Evolutionary conservation across 306 rosid species (phyloP), one percentile per base, ranked within the genome.

Genomic region (Pterocarpus santalinus): DNA sequence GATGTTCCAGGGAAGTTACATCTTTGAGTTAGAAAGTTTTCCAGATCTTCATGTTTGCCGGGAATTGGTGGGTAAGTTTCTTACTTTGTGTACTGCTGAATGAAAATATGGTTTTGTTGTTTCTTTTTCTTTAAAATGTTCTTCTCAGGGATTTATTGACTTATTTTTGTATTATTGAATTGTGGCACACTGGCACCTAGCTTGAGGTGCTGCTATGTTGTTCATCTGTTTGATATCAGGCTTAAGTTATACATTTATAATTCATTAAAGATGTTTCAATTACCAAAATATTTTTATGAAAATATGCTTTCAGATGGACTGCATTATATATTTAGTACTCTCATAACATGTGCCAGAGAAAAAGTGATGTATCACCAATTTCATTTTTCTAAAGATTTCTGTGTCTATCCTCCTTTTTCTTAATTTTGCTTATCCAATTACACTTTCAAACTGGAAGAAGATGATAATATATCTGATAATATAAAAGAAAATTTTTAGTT

Each of bases 1-100:
- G 75, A 70, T 87, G 75, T 81, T 79, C 4, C 90, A 91, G 99
- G 99, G 92, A 51, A 90, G 93, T 86, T 89, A 88, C 88, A 93
- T 95, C 75, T 95, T 95, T 58, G 98, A 95, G 90, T 90, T 93
- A 64, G 91, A 89, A 83, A 88, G 80, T 74, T 95, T 83, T 85
- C 16, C 91, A 2, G 98, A 95, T 92, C 96, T 95, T 69, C 93
- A 93, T 76, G 85, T 63, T 36, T 91, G 96, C 84, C 92, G 99
- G 55, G 98, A 95, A 69, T 80, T 91, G 62, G 89, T 91, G 17
- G 97, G 99, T 95, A 84, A 91, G 87, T 81, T 76, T 60, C 73
- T 81, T 77, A 41, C 60, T 66, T 46, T 58, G 65, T 69, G 38
- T 64, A 33, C 35, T 41, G 73, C 60, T 1, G 33, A 73, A 41